Percentiles rank a stretch among this genome's conserved stretches.
Conservation (phyloP, 2,329 filamentous ascomycete genomes). For the Dryadomyces sulphureus region DNA sequence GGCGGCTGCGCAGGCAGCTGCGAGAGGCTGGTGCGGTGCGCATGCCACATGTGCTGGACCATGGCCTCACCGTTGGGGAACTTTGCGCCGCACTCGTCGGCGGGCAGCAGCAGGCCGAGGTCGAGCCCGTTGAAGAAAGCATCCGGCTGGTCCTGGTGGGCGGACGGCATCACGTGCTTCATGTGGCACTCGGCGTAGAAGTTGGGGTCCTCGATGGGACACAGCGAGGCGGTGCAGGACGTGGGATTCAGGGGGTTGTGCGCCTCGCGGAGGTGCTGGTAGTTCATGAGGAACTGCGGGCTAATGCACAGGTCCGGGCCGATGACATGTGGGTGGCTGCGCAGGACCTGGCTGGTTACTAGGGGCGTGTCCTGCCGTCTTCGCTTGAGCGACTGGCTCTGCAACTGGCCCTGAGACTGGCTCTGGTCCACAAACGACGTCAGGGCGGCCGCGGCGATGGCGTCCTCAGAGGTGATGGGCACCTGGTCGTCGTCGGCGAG, state of each 20-base stretch:
- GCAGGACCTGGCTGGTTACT: not conserved
- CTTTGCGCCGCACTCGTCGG: conserved; percentile 10
- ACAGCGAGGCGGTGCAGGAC: conserved; percentile 7
- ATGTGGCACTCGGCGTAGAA: conserved; percentile 13
- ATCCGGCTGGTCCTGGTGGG: not conserved
- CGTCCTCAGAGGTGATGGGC: conserved; percentile 7
- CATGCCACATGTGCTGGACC: conserved; percentile 11
- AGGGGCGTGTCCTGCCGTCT: not conserved
- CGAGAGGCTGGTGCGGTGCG: conserved; percentile 6
- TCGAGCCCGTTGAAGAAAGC: conserved; percentile 8
- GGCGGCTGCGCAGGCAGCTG: not conserved
- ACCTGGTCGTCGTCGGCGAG: not conserved
- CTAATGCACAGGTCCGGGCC: conserved; percentile 10
- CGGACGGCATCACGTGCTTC: conserved; percentile 2
- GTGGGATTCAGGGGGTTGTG: conserved; percentile 11
- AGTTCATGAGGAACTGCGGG: conserved; percentile 12
- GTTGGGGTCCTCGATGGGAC: conserved; percentile 11
- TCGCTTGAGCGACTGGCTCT: not conserved
- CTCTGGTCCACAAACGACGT: conserved; percentile 7
- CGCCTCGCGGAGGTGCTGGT: conserved; percentile 9
- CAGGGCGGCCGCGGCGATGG: conserved; percentile 10
- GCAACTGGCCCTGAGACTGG: conserved; percentile 1
- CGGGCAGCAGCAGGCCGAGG: conserved; percentile 3
- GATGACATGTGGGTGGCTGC: conserved; percentile 1
- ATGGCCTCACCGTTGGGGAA: conserved; percentile 11